Evolutionary conservation across 176 grass and related monocot species (phyloP).

Genomic region (Oryza rufipogon): DNA sequence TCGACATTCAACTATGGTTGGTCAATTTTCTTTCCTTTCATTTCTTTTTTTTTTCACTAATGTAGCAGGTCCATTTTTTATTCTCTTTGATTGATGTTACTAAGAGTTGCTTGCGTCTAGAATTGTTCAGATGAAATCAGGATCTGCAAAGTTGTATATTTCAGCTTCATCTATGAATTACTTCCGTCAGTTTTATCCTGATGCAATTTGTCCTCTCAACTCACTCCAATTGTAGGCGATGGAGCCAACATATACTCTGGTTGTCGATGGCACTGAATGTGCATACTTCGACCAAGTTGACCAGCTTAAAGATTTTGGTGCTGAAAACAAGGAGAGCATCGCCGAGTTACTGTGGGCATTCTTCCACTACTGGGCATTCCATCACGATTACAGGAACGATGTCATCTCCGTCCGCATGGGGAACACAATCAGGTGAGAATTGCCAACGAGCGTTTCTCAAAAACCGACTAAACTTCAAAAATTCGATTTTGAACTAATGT

Average conservation of each 20-base stretch:
- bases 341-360: slow-evolving; percentile 63
- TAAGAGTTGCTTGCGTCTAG: too few species aligned
- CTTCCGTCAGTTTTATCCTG: not conserved
- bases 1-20: slow-evolving; percentile 14
- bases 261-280: slow-evolving; percentile 48
- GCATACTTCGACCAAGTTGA: slow-evolving; percentile 50
- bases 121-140: not conserved
- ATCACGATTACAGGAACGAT: slow-evolving; percentile 60
- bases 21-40: not conserved
- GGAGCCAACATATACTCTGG: slow-evolving; percentile 52
- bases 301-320: slow-evolving; percentile 39
- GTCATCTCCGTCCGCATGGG: slow-evolving; percentile 58
- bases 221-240: slow-evolving; percentile 40
- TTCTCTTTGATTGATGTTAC: not conserved
- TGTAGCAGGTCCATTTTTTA: not conserved
- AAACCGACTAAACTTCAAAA: not conserved
- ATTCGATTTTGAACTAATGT: not conserved
- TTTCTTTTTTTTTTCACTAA: not conserved
- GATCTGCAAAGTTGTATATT: not conserved
- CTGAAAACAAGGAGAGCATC: slow-evolving; percentile 55
- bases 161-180: not conserved
- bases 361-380: slow-evolving; percentile 69
- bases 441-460: not conserved
- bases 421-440: slow-evolving; percentile 53
- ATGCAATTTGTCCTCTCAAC: not conserved